phyloP scores from a whole-genome alignment of 441 rosid genomes.

The Pelargonium australe region DNA sequence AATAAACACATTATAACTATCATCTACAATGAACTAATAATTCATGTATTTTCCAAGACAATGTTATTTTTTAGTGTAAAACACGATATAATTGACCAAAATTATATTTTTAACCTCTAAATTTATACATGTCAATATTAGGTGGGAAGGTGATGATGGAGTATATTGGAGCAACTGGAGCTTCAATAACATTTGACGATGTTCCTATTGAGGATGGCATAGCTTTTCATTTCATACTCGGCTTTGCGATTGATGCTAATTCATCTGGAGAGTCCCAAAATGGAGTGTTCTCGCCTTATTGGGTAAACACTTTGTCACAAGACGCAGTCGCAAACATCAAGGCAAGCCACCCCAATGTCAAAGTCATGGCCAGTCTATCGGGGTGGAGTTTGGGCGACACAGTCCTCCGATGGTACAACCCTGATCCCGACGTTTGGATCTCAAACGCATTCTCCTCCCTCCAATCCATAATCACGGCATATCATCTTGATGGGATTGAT shows the following conservation, averaged over 20 bases:
- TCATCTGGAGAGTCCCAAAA: slow-evolving; percentile 34
- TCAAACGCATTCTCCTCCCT: slow-evolving; percentile 43
- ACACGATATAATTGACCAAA: too few relatives aligned
- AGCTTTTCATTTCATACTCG: slow-evolving; percentile 39
- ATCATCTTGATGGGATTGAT: slow-evolving; percentile 52
- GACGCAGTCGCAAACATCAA: slow-evolving; percentile 29
- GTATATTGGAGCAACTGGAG: slow-evolving; percentile 51
- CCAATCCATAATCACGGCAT: slow-evolving; percentile 22
- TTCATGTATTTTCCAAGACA: too few relatives aligned
- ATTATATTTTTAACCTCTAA: too few relatives aligned
- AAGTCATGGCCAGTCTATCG: slow-evolving; percentile 43
- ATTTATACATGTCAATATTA: not conserved
- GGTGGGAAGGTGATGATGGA: slow-evolving; percentile 63
- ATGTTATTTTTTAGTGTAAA: too few relatives aligned
- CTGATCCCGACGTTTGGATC: slow-evolving; percentile 34
- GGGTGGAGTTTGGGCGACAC: slow-evolving; percentile 41
- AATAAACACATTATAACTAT: too few relatives aligned
- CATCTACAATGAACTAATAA: too few relatives aligned
- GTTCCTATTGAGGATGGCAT: slow-evolving; percentile 34
- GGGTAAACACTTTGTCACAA: slow-evolving; percentile 33
- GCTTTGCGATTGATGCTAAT: slow-evolving; percentile 45
- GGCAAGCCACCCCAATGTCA: slow-evolving; percentile 31
- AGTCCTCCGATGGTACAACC: slow-evolving; percentile 39
- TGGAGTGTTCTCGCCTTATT: slow-evolving; percentile 39
- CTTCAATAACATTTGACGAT: slow-evolving; percentile 26